Base-by-base conservation (phyloP, 192 early-diverging fungal genomes). In the Endogone sp. region DNA sequence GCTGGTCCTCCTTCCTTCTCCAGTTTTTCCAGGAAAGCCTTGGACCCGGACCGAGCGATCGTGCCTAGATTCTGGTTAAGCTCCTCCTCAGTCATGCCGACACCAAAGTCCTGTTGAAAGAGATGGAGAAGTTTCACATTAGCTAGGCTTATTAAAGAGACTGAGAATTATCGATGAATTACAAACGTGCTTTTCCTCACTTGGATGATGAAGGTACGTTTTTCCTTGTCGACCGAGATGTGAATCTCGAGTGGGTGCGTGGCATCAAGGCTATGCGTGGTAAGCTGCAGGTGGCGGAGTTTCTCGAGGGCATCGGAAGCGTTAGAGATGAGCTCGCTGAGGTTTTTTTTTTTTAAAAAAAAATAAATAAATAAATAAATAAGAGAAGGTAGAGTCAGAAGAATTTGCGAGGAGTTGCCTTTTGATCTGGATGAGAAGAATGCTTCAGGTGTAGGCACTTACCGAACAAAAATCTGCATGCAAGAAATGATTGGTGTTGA, bases 1-100 rank as follows among this genome's bases (percentile, higher is more conserved):
- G 66, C 73, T 54, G 70, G 54, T n/a, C 58, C 64, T 9, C 63
- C 58, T 3, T 74, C 67, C 13, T 63, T 78, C 62, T 90, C 84
- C 68, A 93, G 62, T 29, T 83, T 79, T 55, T 90, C 83, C 64
- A 95, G 56, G 70, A 95, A 95, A 26, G 89, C 90, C 66, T 88
- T 86, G 16, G 93, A 93, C 44, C 93, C 93, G 27, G 91, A 93
- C 63, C 92, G 85, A 29, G 93, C 93, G 75, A 95, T 91, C 25
- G 92, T 94, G 67, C 93, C 93, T 26, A 95, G 73, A 75, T 92
- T 92, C 11, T 82, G 77, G 37, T 87, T 85, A n/a, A 92, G 74
- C 32, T 91, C 86, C 3, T 88, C 84, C 68, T 89, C 81, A 16
- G 84, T 88, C 93, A 93, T 93, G 64, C 93, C 93, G 64, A 94